Evolutionary conservation across 1,284 basidiomycete genomes (phyloP), one percentile per base, ranked within the genome.

Genomic region (Limonomyces culmigenus): DNA sequence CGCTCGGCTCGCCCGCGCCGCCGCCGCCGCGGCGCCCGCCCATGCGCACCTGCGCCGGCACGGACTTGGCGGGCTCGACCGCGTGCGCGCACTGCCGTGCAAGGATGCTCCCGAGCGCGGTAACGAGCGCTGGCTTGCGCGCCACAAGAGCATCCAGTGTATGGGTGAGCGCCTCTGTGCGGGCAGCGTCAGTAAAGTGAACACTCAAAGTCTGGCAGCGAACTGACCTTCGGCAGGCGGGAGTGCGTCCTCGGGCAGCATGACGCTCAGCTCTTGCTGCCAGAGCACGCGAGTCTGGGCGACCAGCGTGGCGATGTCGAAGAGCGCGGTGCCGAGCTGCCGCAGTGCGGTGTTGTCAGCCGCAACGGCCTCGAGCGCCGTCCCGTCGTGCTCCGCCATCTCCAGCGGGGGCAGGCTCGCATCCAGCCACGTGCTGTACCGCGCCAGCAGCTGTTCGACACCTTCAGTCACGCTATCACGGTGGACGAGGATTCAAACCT

Each of bases 11-110:
- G 4, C 66, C 67, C 1, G 80, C 72, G 43, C 62, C 10, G n/a
- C n/a, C n/a, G n/a, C n/a, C n/a, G n/a, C n/a, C n/a, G n/a, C n/a
- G n/a, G 10, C 16, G 56, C 16, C 68, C 67, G 50, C 70, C 77
- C 68, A 81, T 81, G 0, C 87, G 68, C 46, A 87, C 84, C 45
- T 88, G 85, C 1, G 79, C 80, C 0, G 87, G 85, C 45, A 95
- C 84, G 0, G 85, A 84, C 33, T 87, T 73, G 34, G 96, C 85
- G 8, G 84, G 75, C 25, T 84, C 70, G 30, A 98, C 67, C 3
- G 84, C 76, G 45, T 95, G 91, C 41, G 75, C 78, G 43, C 80
- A 87, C 11, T 87, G 74, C 35, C 72, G 69, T 4, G 72, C 71
- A 16, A 97, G 59, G 38, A 92, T 75, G 3, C 59, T 49, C n/a